Conservation (phyloP, 257 asterid genomes). For the Apocynum venetum region DNA sequence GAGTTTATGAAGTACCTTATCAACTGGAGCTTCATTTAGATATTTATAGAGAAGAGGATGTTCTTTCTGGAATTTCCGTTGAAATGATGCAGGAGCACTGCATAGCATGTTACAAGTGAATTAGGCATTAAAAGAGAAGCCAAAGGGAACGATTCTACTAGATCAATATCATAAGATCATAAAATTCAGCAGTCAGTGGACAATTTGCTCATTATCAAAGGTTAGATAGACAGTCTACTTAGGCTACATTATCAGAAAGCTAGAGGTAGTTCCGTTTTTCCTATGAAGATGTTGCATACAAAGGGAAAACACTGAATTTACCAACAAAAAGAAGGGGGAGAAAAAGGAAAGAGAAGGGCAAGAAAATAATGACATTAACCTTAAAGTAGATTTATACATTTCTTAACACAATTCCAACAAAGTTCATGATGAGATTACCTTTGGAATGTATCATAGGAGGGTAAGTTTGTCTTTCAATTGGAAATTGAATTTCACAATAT, state of each 20-base stretch:
- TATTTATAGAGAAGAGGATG: conserved; percentile 71
- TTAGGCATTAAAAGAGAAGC: conserved; percentile 19
- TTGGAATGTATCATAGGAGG: neutral
- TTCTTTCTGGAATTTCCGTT: conserved; percentile 63
- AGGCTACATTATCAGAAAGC: neutral
- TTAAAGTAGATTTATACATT: neutral
- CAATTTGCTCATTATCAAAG: neutral
- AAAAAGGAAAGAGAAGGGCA: too few relatives aligned
- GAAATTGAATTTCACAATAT: neutral
- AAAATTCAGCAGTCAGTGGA: neutral
- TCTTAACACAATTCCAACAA: neutral
- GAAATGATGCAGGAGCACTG: conserved; percentile 96
- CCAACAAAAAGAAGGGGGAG: too few relatives aligned
- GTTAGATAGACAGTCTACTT: neutral
- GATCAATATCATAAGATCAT: neutral
- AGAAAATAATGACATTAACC: too few relatives aligned
- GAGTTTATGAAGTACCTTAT: conserved; percentile 43
- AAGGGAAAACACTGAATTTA: too few relatives aligned
- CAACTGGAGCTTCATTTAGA: conserved; percentile 74
- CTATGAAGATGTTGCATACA: too few relatives aligned
- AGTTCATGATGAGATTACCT: neutral
- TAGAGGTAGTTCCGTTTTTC: neutral
- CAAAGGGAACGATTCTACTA: neutral
- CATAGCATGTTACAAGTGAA: conserved; percentile 21
- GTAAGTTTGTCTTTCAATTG: neutral